Base-by-base conservation (phyloP, 2,329 filamentous ascomycete genomes). In the Diaporthe longicolla region DNA sequence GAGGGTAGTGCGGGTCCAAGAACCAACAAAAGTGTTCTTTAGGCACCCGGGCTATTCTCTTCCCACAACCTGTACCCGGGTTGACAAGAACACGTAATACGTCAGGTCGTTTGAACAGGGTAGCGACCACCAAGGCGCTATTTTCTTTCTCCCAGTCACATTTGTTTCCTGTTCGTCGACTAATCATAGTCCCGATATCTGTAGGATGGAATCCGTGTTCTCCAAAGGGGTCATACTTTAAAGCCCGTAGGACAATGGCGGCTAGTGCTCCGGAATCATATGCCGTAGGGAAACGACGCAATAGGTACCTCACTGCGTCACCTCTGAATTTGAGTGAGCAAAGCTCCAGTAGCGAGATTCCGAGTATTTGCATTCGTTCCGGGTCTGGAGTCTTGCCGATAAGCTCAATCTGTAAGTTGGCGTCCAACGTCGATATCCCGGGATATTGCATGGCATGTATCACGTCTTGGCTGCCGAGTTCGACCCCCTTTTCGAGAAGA, bases 71-170 rank as follows among this genome's bases (percentile, higher is more conserved):
- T 9, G 59, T 48, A 21, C 2, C 24, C 4, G 24, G 40, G 1
- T 0, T 13, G 17, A 48, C 17, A 11, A 63, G 59, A 1, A 63
- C 13, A 0, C 19, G 8, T 19, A 48, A 1, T 3, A 63, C 9
- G 3, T 26, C 40, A n/a, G 24, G 17, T 3, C 1, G 0, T 2
- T 0, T 0, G 17, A 21, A 45, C 7, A 8, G 5, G 2, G 17
- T 19, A 32, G 59, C 17, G 19, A 15, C 1, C 24, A 45, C 9
- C 40, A 63, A 15, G 15, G 59, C 24, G 8, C 24, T 32, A 26
- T 48, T 63, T 5, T 63, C 59, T 13, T 32, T 48, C 24, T 45
- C 59, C 24, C 59, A 63, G 9, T 45, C 40, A 19, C 40, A n/a
- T 2, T 63, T 63, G 1, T 0, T 4, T 13, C 19, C 37, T 19